Base-by-base conservation (phyloP, 495 filamentous ascomycete species). In the Massariosphaeria phaeospora region DNA sequence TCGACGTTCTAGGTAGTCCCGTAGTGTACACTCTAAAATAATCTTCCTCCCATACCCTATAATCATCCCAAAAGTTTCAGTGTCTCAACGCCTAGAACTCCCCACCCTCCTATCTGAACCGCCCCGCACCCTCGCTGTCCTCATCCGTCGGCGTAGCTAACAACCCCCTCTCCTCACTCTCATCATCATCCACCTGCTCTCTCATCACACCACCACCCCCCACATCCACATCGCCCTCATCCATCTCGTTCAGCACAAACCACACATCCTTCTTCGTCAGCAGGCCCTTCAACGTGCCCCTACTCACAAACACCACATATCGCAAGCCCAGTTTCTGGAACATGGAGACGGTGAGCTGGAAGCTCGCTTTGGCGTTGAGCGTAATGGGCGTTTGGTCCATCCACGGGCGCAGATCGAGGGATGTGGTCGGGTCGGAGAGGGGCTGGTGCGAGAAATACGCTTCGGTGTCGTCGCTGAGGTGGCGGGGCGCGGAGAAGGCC, bases 201-300 rank as follows among this genome's bases (percentile, higher is more conserved):
- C 57, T 55, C 29, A 55, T 18, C 18, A 34, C 40, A 1, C 50
- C 51, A n/a, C 57, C 51, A 17, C 51, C 57, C 35, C 20, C 46
- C 18, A 20, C 36, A 20, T 54, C 57, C 21, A 38, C 45, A 38
- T 55, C 51, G 26, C 41, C 33, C 39, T 83, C 84, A 61, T 90
- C 85, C 13, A 83, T 81, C 18, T 85, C 86, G 66, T 95, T 90
- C 10, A 98, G 72, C 17, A 95, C 81, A 62, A 86, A 89, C 86
- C 89, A 96, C n/a, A 95, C 83, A 71, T 98, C 93, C 73, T 98
- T 97, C 77, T 97, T 97, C 18, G 94, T 98, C 61, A 97, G 70
- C 40, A 98, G 65, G 1, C 93, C 93, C 67, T 87, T 83, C 34
- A 98, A 68, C 27, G 82, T 76, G 8, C 93, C 94, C 57, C 83